Percentiles rank a stretch among this genome's conserved stretches.
Evolutionary conservation across 176 grass and related monocot species (phyloP).

Genomic region (Cenchrus americanus): DNA sequence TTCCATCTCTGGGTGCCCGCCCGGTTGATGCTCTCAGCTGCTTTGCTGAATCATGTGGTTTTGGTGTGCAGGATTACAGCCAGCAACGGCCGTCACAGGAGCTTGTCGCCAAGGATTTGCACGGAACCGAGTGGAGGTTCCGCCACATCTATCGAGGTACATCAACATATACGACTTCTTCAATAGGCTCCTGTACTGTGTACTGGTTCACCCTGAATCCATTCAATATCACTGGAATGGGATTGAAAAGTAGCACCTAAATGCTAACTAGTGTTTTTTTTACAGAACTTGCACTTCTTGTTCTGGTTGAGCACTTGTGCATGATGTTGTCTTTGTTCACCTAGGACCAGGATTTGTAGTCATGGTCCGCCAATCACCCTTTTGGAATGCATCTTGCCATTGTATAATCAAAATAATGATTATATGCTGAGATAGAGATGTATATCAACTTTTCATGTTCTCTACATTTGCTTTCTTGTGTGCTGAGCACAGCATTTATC

Average conservation of each 20-base stretch:
- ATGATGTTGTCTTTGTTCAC: not conserved
- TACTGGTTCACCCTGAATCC: not conserved
- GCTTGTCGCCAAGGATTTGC: constrained; percentile 96
- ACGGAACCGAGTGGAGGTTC: constrained; percentile 89
- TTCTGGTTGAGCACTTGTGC: not conserved
- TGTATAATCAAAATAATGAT: not conserved
- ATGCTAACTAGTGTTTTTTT: not conserved
- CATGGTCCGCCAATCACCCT: not conserved
- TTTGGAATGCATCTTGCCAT: constrained; percentile 10
- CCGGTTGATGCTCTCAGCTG: not conserved
- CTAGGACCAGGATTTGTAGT: not conserved
- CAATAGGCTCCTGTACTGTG: not conserved
- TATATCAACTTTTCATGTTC: constrained; percentile 1
- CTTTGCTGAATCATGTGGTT: constrained; percentile 22
- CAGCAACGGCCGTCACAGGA: constrained; percentile 97
- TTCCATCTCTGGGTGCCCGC: not conserved
- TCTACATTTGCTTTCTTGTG: constrained; percentile 23
- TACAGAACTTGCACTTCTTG: not conserved
- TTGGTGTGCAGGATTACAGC: constrained; percentile 73
- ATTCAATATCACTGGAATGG: not conserved
- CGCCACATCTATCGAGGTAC: constrained; percentile 96
- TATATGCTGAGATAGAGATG: not conserved
- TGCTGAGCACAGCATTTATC: not conserved
- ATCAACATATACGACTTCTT: not conserved
- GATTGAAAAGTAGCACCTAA: not conserved